phyloP scores from a whole-genome alignment of 2,329 filamentous ascomycete genomes.

The Sporothrix euskadiensis region DNA sequence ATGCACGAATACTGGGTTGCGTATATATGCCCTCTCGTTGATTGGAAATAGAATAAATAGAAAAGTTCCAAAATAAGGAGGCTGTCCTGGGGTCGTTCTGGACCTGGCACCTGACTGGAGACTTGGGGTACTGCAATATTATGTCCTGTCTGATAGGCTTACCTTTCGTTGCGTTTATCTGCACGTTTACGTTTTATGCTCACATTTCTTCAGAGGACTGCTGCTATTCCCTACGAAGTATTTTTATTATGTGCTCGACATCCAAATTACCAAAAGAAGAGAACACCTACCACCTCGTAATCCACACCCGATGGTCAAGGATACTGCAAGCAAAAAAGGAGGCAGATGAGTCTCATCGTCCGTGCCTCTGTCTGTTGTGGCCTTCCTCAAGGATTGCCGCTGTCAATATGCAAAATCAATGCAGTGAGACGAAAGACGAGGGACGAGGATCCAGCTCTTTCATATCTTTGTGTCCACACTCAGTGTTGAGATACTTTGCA shows the following conservation, averaged over 20 bases:
- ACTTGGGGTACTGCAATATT: not conserved
- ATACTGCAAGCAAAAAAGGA: not conserved
- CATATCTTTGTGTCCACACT: not conserved
- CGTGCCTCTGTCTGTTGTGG: not conserved
- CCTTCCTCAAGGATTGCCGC: not conserved
- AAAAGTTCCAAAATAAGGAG: not conserved
- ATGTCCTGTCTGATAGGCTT: not conserved
- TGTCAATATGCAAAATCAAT: not conserved
- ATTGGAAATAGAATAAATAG: not conserved
- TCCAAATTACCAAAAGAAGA: not conserved
- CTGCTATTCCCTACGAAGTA: not conserved
- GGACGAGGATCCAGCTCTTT: not conserved
- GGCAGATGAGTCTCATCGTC: no score
- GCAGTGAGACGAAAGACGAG: not conserved
- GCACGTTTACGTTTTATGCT: not conserved
- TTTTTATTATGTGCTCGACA: not conserved
- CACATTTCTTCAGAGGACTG: not conserved
- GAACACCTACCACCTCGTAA: not conserved
- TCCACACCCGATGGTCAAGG: not conserved
- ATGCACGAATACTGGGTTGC: not conserved
- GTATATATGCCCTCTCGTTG: not conserved
- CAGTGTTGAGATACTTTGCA: not conserved
- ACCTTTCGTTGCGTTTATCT: not conserved
- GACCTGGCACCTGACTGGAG: not conserved
- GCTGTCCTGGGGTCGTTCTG: not conserved